These are phyloP conservation scores for Diaporthe amygdali DNA, from an alignment of 2,329 filamentous ascomycete species.

Conservation along the genomic window DNA sequence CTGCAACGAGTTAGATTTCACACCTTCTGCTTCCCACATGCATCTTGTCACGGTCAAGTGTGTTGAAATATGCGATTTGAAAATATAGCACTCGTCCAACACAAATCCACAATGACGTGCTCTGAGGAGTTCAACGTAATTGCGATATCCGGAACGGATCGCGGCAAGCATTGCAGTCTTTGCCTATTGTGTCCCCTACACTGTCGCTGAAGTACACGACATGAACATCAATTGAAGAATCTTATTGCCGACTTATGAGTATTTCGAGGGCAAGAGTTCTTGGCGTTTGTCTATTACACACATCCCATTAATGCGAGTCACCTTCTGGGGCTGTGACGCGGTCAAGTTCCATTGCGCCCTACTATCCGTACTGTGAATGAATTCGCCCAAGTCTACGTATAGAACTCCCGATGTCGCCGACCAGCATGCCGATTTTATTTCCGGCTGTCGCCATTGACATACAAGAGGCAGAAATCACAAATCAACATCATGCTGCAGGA, in stretches of 20 bases:
- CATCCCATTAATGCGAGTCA: background rate
- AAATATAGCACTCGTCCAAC: background rate
- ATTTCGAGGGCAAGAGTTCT: background rate
- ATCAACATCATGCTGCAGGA: slow-evolving; percentile 16
- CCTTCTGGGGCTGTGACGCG: background rate
- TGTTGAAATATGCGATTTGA: background rate
- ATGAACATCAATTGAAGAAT: too few relatives aligned
- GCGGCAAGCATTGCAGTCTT: background rate
- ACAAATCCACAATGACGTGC: slow-evolving; percentile 15
- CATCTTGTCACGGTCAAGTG: background rate
- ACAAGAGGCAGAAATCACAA: background rate
- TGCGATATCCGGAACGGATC: background rate
- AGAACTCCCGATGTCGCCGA: background rate
- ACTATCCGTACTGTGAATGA: too few relatives aligned
- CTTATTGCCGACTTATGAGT: too few relatives aligned
- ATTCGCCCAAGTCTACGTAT: background rate
- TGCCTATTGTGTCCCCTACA: background rate
- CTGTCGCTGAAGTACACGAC: background rate
- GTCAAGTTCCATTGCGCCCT: too few relatives aligned
- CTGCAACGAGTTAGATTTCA: background rate
- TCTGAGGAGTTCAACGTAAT: background rate
- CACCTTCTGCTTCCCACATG: too few relatives aligned
- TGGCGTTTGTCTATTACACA: background rate
- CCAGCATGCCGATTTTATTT: background rate
- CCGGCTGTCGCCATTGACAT: background rate